phyloP scores from a whole-genome alignment of 2,329 filamentous ascomycete species.

The Metarhizium guizhouense region DNA sequence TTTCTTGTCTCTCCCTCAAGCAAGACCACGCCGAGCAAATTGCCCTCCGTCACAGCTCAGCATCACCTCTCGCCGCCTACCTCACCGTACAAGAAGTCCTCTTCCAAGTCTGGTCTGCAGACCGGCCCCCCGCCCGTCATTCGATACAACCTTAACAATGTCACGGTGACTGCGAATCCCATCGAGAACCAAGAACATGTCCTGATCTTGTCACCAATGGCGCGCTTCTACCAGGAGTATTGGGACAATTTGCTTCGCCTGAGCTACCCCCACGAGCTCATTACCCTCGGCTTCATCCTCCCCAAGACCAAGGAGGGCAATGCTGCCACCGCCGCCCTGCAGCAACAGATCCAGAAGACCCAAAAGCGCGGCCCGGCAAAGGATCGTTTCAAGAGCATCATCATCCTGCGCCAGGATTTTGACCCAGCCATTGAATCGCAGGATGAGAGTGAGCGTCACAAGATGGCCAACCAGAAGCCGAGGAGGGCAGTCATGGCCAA shows the following conservation, averaged over 20 bases:
- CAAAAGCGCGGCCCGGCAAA: conserved; percentile 69
- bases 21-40: conserved; percentile 32
- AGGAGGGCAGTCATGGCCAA: conserved; percentile 85
- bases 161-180: conserved; percentile 72
- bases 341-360: conserved; percentile 76
- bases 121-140: conserved; percentile 68
- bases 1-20: conserved; percentile 50
- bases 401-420: conserved; percentile 92
- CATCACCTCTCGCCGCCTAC: conserved; percentile 35
- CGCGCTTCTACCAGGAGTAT: conserved; percentile 87
- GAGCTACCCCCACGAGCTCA: conserved; percentile 84
- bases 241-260: conserved; percentile 88
- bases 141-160: conserved; percentile 90
- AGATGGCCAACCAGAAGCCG: conserved; percentile 79
- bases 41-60: conserved; percentile 37
- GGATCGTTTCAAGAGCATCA: conserved; percentile 83
- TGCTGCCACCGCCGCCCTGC: conserved; percentile 69
- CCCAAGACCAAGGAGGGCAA: conserved; percentile 92
- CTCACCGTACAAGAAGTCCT: conserved; percentile 33
- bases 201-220: conserved; percentile 86
- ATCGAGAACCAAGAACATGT: conserved; percentile 74
- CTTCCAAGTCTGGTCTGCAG: conserved; percentile 19
- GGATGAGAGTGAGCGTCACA: conserved; percentile 81
- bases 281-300: conserved; percentile 91
- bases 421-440: conserved; percentile 74